phyloP scores from a whole-genome alignment of 345 rosid species.

The Salix viminalis region DNA sequence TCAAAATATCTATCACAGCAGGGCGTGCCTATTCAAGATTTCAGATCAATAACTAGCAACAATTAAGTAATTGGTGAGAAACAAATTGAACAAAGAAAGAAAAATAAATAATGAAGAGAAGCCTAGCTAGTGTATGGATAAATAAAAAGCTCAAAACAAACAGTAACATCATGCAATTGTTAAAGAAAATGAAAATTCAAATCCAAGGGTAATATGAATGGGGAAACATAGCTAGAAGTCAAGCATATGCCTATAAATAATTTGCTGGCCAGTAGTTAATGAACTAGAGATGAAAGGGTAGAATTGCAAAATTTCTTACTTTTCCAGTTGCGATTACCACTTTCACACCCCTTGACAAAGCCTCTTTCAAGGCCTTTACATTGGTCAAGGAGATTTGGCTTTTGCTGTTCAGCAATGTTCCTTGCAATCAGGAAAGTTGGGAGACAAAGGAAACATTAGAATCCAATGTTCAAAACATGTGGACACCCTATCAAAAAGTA shows the following conservation, averaged over 20 bases:
- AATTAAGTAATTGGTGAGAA: constrained; percentile 5
- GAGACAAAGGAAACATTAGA: constrained; percentile 9
- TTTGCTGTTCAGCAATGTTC: constrained; percentile 79
- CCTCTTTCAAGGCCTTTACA: constrained; percentile 83
- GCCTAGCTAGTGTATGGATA: not conserved
- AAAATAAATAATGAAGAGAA: not conserved
- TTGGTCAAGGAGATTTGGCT: constrained; percentile 60
- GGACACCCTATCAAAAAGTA: constrained; percentile 10
- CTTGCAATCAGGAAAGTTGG: constrained; percentile 31
- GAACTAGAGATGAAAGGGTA: constrained; percentile 4
- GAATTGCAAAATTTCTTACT: constrained; percentile 35
- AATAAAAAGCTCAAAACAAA: not conserved
- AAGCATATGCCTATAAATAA: not conserved
- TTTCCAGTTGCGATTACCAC: constrained; percentile 94
- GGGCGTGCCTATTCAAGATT: constrained; percentile 63
- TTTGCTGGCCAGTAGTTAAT: not conserved
- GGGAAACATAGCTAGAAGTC: not conserved
- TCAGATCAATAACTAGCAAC: constrained; percentile 20
- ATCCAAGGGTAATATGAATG: not conserved
- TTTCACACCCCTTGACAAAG: constrained; percentile 75
- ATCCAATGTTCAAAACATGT: not conserved
- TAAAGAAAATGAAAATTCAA: constrained; percentile 1
- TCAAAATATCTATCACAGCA: constrained; percentile 54
- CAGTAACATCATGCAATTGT: not conserved
- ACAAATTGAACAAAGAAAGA: not conserved